Evolutionary conservation across 192 early-diverging fungal species (phyloP).

Genomic region (Linnemannia schmuckeri): DNA sequence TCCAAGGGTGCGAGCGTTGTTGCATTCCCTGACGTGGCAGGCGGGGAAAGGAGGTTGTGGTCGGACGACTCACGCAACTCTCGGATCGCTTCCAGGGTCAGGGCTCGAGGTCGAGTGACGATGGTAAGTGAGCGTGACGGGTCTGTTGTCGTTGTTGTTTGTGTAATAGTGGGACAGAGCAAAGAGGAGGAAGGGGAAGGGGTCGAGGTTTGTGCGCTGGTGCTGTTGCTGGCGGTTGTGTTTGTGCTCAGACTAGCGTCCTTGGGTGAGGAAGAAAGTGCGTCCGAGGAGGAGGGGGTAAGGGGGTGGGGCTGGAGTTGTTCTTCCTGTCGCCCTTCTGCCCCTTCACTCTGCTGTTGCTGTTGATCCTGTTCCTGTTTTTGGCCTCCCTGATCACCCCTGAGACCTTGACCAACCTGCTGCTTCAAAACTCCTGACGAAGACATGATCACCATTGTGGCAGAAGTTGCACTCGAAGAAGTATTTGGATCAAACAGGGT

Average conservation of each 20-base stretch:
- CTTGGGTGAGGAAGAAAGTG: conserved; percentile 2
- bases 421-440: neutral
- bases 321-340: neutral
- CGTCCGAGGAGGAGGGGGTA: neutral
- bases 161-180: conserved; percentile 4
- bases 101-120: conserved; percentile 30
- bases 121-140: conserved; percentile 30
- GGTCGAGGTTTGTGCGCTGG: conserved; percentile 12
- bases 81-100: conserved; percentile 23
- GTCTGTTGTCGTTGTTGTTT: conserved; percentile 12
- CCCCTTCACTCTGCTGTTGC: neutral
- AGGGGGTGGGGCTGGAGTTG: neutral
- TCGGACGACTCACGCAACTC: conserved; percentile 21
- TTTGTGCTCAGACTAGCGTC: neutral
- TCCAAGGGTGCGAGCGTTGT: conserved; percentile 7
- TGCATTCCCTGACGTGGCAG: conserved; percentile 8
- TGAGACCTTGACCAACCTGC: neutral
- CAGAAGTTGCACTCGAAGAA: neutral
- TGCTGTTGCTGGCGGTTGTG: neutral
- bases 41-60: neutral
- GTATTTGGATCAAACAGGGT: neutral
- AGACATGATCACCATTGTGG: conserved; percentile 7
- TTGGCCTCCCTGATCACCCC: neutral
- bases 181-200: neutral
- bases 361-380: conserved; percentile 2